A percentile compares a stretch with the other conserved stretches of the same genome.
phyloP scores from a whole-genome alignment of 768 basidiomycete species.

The Cubamyces lactineus region DNA sequence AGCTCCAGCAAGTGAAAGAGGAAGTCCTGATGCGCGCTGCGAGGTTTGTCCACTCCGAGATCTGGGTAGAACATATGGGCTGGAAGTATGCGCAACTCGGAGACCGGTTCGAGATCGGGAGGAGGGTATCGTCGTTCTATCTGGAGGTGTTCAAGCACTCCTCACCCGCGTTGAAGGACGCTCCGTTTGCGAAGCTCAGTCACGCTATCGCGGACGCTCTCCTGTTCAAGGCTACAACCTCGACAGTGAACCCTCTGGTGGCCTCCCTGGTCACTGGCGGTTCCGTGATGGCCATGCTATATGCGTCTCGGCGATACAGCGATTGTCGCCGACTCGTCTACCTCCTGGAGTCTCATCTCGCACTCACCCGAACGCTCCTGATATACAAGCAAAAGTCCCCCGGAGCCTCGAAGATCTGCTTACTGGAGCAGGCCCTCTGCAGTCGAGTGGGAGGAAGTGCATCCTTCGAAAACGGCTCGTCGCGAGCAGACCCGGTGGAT shows the following conservation, averaged over 20 bases:
- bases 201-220: constrained; percentile 71
- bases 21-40: constrained; percentile 81
- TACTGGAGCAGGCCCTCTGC: constrained; percentile 80
- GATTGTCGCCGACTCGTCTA: constrained; percentile 72
- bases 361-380: constrained; percentile 62
- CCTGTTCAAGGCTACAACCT: constrained; percentile 73
- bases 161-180: constrained; percentile 53
- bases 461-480: constrained; percentile 47
- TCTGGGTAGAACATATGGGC: constrained; percentile 83
- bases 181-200: constrained; percentile 64
- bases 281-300: constrained; percentile 60
- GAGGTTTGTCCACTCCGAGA: constrained; percentile 79
- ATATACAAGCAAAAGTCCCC: constrained; percentile 58
- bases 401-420: constrained; percentile 40
- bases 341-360: constrained; percentile 69
- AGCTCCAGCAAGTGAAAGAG: constrained; percentile 75
- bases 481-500: constrained; percentile 73
- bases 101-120: constrained; percentile 83
- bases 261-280: constrained; percentile 66
- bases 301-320: constrained; percentile 62
- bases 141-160: constrained; percentile 65
- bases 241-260: constrained; percentile 81
- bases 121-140: constrained; percentile 67
- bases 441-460: constrained; percentile 57
- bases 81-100: constrained; percentile 88